Percentiles rank a stretch among this genome's conserved stretches.
Conservation (phyloP, 1,139 yeast genomes). For the Geotrichum klebahnii region DNA sequence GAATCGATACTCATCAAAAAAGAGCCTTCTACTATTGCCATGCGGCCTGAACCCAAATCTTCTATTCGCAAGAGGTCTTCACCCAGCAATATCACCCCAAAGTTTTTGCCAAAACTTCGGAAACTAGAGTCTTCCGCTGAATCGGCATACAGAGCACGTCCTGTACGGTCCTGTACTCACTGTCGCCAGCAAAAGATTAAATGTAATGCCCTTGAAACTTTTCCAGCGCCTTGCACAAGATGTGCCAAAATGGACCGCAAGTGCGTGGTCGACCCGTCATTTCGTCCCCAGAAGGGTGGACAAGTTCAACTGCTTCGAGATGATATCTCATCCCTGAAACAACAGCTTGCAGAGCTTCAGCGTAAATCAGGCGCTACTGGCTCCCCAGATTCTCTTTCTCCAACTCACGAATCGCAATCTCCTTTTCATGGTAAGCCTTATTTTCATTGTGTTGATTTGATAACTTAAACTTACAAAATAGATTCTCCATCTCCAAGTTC, state of each 20-base stretch:
- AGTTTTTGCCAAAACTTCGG: neutral
- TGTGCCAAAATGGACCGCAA: slow-evolving; percentile 74
- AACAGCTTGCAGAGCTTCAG: slow-evolving; percentile 71
- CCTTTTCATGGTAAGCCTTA: neutral
- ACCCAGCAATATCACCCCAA: neutral
- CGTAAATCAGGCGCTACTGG: slow-evolving; percentile 32
- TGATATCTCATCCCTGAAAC: slow-evolving; percentile 75
- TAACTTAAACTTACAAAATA: neutral
- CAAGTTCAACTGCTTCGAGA: slow-evolving; percentile 79
- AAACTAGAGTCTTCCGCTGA: neutral
- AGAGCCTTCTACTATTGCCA: neutral
- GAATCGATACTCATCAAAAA: neutral
- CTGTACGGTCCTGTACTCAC: slow-evolving; percentile 88
- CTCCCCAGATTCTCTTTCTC: slow-evolving; percentile 6
- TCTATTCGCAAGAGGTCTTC: neutral
- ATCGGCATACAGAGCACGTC: slow-evolving; percentile 41
- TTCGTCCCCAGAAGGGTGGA: slow-evolving; percentile 86
- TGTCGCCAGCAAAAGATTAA: slow-evolving; percentile 92
- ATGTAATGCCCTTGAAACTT: slow-evolving; percentile 82
- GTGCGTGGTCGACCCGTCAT: slow-evolving; percentile 87
- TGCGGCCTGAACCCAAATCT: neutral
- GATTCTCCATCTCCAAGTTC: slow-evolving; percentile 12
- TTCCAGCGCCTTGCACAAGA: slow-evolving; percentile 78
- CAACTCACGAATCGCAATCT: slow-evolving; percentile 1
- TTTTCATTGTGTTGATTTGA: too few relatives aligned